These are phyloP conservation scores for Claviceps cyperi DNA, from an alignment of 2,329 filamentous ascomycete genomes.

Conservation along the genomic window DNA sequence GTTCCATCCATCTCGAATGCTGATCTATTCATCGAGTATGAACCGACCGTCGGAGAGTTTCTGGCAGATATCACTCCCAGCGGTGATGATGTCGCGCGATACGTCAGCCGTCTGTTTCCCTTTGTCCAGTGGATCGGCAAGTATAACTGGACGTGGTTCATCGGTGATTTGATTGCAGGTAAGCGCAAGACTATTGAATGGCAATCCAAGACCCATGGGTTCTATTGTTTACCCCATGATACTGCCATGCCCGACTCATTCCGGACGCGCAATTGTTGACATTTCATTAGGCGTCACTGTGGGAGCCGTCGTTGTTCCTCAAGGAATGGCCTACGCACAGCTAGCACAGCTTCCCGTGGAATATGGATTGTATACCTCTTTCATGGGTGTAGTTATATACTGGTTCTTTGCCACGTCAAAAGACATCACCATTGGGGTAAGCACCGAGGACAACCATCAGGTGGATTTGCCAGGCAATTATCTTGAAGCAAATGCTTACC, in stretches of 20 bases:
- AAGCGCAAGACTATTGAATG: constrained; percentile 5
- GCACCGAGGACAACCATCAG: constrained; percentile 16
- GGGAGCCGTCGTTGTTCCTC: constrained; percentile 39
- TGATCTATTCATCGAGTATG: constrained; percentile 25
- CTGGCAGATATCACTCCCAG: constrained; percentile 24
- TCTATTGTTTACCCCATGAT: too few relatives aligned
- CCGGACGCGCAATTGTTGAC: constrained; percentile 8
- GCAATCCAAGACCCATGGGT: too few relatives aligned
- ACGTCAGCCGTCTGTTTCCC: constrained; percentile 30
- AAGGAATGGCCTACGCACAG: constrained; percentile 38
- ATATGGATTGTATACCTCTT: constrained; percentile 54
- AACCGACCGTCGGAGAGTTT: constrained; percentile 28
- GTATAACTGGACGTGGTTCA: constrained; percentile 33
- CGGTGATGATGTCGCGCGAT: constrained; percentile 15
- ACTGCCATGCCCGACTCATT: neutral
- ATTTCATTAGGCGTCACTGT: constrained; percentile 25
- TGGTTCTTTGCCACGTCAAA: constrained; percentile 98
- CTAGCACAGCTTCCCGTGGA: constrained; percentile 32
- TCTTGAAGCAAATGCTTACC: neutral
- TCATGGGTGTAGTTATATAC: constrained; percentile 89
- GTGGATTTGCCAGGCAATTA: neutral
- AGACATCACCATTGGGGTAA: constrained; percentile 69
- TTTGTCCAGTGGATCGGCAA: constrained; percentile 35
- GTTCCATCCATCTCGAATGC: constrained; percentile 22
- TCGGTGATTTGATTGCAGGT: constrained; percentile 33